Evolutionary conservation across 116 monocot genomes (phyloP).

Genomic region (Thalassia testudinum): DNA sequence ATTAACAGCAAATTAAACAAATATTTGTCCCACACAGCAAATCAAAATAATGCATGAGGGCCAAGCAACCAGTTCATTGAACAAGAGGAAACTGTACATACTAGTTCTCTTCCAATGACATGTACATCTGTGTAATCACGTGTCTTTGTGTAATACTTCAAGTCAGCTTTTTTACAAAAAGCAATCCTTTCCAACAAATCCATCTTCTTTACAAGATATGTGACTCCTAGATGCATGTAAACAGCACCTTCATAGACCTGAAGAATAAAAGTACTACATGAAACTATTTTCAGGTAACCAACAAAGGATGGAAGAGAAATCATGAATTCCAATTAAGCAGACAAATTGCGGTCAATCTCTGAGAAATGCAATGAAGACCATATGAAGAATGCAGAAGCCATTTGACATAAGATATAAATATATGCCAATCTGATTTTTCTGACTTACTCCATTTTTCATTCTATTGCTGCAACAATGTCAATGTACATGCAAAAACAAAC

Average conservation of each 20-base stretch:
- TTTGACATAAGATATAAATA: too few species aligned
- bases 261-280: background rate
- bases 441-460: too few species aligned
- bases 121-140: conserved; percentile 88
- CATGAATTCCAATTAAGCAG: background rate
- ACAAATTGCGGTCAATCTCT: too few species aligned
- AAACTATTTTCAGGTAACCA: background rate
- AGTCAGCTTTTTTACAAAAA: conserved; percentile 69
- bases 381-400: too few species aligned
- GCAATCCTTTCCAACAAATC: conserved; percentile 55
- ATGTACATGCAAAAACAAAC: too few species aligned
- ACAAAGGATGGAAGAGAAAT: background rate
- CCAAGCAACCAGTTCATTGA: too few species aligned
- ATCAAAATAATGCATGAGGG: too few species aligned
- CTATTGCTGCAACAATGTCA: too few species aligned
- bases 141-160: conserved; percentile 91
- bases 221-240: conserved; percentile 86
- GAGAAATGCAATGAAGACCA: too few species aligned
- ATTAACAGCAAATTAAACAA: too few species aligned
- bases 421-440: too few species aligned
- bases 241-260: conserved; percentile 96
- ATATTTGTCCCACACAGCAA: too few species aligned
- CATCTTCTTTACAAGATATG: conserved; percentile 62
- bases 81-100: conserved; percentile 24
- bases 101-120: conserved; percentile 65